Evolutionary conservation across 495 filamentous ascomycete genomes (phyloP).

Genomic region (Talaromyces liani): DNA sequence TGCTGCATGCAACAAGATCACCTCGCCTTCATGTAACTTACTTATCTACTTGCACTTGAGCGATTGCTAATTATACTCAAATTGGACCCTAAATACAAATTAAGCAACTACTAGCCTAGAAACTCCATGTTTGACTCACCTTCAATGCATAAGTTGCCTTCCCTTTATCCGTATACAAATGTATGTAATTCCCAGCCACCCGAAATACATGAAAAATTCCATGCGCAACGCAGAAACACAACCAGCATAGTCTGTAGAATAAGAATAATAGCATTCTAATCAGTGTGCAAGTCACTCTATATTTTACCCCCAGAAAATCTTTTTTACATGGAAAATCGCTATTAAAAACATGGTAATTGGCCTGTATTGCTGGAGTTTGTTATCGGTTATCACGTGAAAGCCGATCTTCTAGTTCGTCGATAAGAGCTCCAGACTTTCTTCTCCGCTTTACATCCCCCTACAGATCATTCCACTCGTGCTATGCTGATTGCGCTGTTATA

Average conservation of each 20-base stretch:
- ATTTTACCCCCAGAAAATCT: background rate
- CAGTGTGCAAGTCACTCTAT: background rate
- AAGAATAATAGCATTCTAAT: background rate
- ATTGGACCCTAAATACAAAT: no score
- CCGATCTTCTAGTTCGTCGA: background rate
- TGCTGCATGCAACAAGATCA: constrained; percentile 15
- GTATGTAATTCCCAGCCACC: background rate
- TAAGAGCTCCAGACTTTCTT: constrained; percentile 4
- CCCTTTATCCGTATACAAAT: no score
- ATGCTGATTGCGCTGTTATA: background rate
- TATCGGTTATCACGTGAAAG: constrained; percentile 1
- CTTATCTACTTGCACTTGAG: no score
- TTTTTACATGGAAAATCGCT: background rate
- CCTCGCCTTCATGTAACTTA: constrained; percentile 35
- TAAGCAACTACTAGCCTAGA: no score
- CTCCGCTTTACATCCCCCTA: background rate
- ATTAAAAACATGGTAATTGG: background rate
- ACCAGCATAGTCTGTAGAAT: background rate
- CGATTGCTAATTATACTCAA: no score
- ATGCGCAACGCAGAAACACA: background rate
- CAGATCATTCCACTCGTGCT: background rate
- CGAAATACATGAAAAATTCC: background rate
- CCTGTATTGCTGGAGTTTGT: background rate
- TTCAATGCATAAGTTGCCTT: no score
- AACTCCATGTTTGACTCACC: no score